These are phyloP conservation scores for Xylaria sp. DNA, from an alignment of 2,329 filamentous ascomycete genomes.

Conservation along the genomic window DNA sequence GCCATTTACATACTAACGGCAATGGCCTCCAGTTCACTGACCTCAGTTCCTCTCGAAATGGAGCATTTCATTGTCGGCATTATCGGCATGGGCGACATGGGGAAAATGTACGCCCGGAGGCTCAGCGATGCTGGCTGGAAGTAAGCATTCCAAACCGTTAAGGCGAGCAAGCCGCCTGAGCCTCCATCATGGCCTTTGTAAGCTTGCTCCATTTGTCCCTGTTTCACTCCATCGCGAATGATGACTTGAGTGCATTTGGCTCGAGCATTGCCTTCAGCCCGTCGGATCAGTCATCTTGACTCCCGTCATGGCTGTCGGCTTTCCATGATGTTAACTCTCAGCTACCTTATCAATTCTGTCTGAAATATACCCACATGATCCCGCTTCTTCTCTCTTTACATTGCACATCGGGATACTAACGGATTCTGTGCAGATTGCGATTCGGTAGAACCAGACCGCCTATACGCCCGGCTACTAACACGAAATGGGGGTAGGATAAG, in stretches of 20 bases:
- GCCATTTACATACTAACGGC: not conserved
- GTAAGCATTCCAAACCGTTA: slow-evolving; percentile 65
- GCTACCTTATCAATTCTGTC: slow-evolving; percentile 95
- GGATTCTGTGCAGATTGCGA: slow-evolving; percentile 28
- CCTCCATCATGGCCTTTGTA: slow-evolving; percentile 51
- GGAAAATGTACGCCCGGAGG: slow-evolving; percentile 94
- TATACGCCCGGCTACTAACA: slow-evolving; percentile 40
- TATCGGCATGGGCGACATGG: slow-evolving; percentile 99
- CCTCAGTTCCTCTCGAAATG: slow-evolving; percentile 59
- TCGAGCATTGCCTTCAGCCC: slow-evolving; percentile 85
- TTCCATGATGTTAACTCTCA: slow-evolving; percentile 99
- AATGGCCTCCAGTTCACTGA: slow-evolving; percentile 26
- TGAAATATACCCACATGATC: slow-evolving; percentile 65
- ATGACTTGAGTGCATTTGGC: slow-evolving; percentile 99
- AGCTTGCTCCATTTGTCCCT: slow-evolving; percentile 44
- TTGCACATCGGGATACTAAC: slow-evolving; percentile 39
- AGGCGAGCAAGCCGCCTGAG: slow-evolving; percentile 27
- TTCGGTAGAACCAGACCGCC: slow-evolving; percentile 13
- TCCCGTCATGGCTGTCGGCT: slow-evolving; percentile 66
- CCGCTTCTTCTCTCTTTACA: slow-evolving; percentile 6
- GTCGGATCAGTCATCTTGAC: slow-evolving; percentile 81
- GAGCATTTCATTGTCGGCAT: slow-evolving; percentile 85
- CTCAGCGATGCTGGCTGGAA: slow-evolving; percentile 95
- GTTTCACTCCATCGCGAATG: slow-evolving; percentile 64
- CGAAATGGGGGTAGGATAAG: slow-evolving; percentile 73